Evolutionary conservation across 176 grass and related monocot genomes (phyloP).

Genomic region (Rhynchospora tenuis): DNA sequence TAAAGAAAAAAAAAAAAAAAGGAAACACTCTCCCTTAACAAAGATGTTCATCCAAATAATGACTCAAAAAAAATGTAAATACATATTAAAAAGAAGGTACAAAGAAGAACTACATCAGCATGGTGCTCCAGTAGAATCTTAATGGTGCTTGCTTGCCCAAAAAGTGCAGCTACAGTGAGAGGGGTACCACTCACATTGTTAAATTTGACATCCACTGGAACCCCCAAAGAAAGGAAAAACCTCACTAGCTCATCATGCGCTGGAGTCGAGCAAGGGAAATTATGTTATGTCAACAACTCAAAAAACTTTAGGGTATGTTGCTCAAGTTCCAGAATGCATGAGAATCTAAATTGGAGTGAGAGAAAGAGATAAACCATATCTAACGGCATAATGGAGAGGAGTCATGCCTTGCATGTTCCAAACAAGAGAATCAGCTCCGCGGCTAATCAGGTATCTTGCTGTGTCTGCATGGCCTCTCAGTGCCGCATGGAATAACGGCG

Average conservation of each 20-base stretch:
- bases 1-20: too few relatives aligned
- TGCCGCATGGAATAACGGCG: slow-evolving; percentile 28
- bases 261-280: slow-evolving; percentile 7
- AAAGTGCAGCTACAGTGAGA: slow-evolving; percentile 28
- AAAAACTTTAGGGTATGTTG: not conserved
- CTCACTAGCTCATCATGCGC: slow-evolving; percentile 28
- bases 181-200: slow-evolving; percentile 15
- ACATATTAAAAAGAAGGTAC: not conserved
- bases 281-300: too few relatives aligned
- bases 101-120: slow-evolving; percentile 33
- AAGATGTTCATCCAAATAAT: too few relatives aligned
- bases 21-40: too few relatives aligned
- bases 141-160: slow-evolving; percentile 25
- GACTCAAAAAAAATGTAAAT: too few relatives aligned
- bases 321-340: too few relatives aligned
- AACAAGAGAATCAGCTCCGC: slow-evolving; percentile 32
- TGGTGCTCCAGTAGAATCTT: slow-evolving; percentile 39
- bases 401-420: slow-evolving; percentile 19
- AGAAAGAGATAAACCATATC: slow-evolving; percentile 4
- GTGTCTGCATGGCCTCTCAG: slow-evolving; percentile 23
- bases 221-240: slow-evolving; percentile 32
- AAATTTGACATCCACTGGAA: slow-evolving; percentile 31
- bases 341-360: not conserved
- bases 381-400: slow-evolving; percentile 35
- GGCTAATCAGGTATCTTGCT: slow-evolving; percentile 28